A percentile compares a stretch with the other conserved stretches of the same genome.
Evolutionary conservation across 2,329 filamentous ascomycete genomes (phyloP).

Genomic region (Fusarium papillatum): DNA sequence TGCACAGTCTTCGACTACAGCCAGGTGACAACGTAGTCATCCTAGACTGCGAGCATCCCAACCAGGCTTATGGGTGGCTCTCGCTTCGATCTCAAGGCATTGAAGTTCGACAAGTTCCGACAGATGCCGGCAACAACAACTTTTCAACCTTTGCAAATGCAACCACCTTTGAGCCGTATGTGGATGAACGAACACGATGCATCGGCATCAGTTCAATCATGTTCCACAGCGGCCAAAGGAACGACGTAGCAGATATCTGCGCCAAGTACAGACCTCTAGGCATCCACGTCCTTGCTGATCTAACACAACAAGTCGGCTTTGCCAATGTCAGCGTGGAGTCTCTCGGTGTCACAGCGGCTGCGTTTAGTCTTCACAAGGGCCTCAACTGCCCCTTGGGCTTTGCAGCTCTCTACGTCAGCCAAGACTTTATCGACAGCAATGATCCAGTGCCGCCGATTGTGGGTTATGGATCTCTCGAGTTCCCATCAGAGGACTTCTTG

Average conservation of each 20-base stretch:
- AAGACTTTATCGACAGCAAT: constrained; percentile 31
- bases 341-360: constrained; percentile 45
- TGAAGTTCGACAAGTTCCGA: constrained; percentile 41
- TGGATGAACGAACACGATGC: constrained; percentile 46
- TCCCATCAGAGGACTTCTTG: constrained; percentile 34
- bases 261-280: constrained; percentile 39
- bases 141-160: constrained; percentile 14
- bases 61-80: constrained; percentile 48
- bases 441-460: constrained; percentile 46
- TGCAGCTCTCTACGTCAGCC: constrained; percentile 46
- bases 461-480: constrained; percentile 39
- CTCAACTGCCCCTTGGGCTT: constrained; percentile 49
- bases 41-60: constrained; percentile 49
- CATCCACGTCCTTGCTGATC: constrained; percentile 48
- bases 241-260: constrained; percentile 47
- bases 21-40: constrained; percentile 50
- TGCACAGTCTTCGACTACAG: constrained; percentile 37
- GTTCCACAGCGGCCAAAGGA: constrained; percentile 50
- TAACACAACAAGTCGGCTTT: constrained; percentile 51
- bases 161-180: constrained; percentile 41
- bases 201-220: constrained; percentile 50
- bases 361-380: constrained; percentile 50
- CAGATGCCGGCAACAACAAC: not conserved
- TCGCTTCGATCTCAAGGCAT: constrained; percentile 43
- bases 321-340: constrained; percentile 42